Percentiles rank a stretch among this genome's conserved stretches.
Conservation (phyloP, 1,139 yeast species). For the Taiozyma sp. region DNA sequence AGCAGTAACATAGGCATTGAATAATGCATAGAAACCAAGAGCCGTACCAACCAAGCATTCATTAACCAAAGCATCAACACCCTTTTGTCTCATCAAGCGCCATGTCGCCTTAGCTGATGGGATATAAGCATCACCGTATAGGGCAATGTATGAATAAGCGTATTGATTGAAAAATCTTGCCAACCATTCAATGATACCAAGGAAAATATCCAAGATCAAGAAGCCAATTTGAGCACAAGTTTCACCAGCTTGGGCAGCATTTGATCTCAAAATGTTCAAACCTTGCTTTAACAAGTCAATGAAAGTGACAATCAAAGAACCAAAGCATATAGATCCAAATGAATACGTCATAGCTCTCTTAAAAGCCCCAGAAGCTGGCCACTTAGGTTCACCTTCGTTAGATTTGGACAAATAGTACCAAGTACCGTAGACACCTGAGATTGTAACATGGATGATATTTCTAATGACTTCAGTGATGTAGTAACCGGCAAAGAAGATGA, state of each 20-base stretch:
- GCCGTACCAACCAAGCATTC: conserved; percentile 81
- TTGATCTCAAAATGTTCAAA: conserved; percentile 42
- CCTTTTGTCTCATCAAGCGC: conserved; percentile 71
- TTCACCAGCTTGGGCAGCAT: conserved; percentile 53
- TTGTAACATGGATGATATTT: conserved; percentile 80
- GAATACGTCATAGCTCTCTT: conserved; percentile 81
- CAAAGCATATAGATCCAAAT: conserved; percentile 88
- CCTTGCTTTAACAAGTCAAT: conserved; percentile 61
- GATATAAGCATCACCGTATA: conserved; percentile 78
- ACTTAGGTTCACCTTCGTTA: conserved; percentile 76
- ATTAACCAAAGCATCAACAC: conserved; percentile 82
- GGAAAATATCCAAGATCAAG: conserved; percentile 54
- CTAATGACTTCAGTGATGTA: conserved; percentile 81
- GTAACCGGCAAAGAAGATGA: conserved; percentile 80
- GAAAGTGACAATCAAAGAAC: conserved; percentile 76
- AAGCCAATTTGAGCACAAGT: conserved; percentile 50
- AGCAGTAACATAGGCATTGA: conserved; percentile 67
- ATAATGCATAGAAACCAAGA: conserved; percentile 63
- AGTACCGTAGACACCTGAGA: conserved; percentile 83
- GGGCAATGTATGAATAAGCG: conserved; percentile 83
- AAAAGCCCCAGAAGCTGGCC: conserved; percentile 81
- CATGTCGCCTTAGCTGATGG: conserved; percentile 80
- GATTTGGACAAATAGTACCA: conserved; percentile 83
- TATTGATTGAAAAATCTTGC: conserved; percentile 86
- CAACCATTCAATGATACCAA: conserved; percentile 70